Percentiles rank a stretch among this genome's conserved stretches.
These are phyloP conservation scores for Haematococcus sp. DNA, from an alignment of 139 green algal species.

Conservation along the genomic window DNA sequence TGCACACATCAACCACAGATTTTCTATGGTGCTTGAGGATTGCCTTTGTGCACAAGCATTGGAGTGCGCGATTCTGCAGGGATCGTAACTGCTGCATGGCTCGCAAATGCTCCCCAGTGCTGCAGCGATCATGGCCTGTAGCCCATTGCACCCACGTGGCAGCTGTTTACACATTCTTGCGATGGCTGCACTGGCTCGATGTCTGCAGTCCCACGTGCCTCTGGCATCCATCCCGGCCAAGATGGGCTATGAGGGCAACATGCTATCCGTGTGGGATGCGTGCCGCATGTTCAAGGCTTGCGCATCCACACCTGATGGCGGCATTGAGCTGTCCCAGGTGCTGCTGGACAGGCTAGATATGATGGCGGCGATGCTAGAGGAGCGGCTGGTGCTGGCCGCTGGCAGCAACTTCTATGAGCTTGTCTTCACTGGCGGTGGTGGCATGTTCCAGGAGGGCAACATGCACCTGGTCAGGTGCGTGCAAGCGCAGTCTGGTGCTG, in stretches of 20 bases:
- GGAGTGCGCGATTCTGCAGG: too few species aligned
- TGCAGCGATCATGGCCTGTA: neutral
- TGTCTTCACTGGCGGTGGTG: neutral
- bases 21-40: neutral
- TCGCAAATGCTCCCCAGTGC: too few species aligned
- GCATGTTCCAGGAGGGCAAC: too few species aligned
- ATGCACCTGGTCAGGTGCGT: neutral
- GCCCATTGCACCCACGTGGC: neutral
- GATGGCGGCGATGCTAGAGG: neutral
- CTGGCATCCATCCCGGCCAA: neutral
- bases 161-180: too few species aligned
- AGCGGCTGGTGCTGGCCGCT: neutral
- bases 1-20: neutral
- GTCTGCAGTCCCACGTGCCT: neutral
- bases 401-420: constrained; percentile 5
- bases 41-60: too few species aligned
- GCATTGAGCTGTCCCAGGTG: neutral
- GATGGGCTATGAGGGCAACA: constrained; percentile 1
- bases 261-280: constrained; percentile 1
- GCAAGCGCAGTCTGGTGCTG: too few species aligned
- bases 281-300: constrained; percentile 2
- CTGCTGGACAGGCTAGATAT: neutral
- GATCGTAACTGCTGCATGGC: too few species aligned
- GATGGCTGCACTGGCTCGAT: too few species aligned
- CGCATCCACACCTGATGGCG: neutral